These are phyloP conservation scores for Pseudovirgaria hyperparasitica DNA, from an alignment of 2,329 filamentous ascomycete genomes.

Conservation along the genomic window DNA sequence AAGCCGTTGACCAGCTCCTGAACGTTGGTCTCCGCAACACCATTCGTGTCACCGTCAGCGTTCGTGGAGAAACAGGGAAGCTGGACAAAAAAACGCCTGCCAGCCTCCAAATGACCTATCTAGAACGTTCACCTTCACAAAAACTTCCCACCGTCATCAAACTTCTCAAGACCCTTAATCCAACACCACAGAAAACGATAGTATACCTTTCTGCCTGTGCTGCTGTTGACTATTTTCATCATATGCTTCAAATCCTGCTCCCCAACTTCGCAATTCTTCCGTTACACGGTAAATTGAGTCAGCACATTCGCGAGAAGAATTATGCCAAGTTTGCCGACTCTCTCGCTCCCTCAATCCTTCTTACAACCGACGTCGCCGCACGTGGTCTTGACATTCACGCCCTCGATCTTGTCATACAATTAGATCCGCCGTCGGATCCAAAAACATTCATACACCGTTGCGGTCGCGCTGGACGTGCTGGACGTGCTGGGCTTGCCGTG, in stretches of 20 bases:
- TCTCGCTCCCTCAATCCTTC: slow-evolving; percentile 62
- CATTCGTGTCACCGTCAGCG: slow-evolving; percentile 87
- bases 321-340: slow-evolving; percentile 69
- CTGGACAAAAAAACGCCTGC: slow-evolving; percentile 80
- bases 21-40: slow-evolving; percentile 86
- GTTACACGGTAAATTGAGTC: slow-evolving; percentile 82
- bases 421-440: slow-evolving; percentile 75
- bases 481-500: slow-evolving; percentile 65
- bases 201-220: slow-evolving; percentile 90
- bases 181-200: slow-evolving; percentile 71
- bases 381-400: slow-evolving; percentile 84
- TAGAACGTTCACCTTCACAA: slow-evolving; percentile 60
- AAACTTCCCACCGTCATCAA: slow-evolving; percentile 66
- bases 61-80: slow-evolving; percentile 51
- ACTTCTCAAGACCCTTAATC: slow-evolving; percentile 56
- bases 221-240: slow-evolving; percentile 86
- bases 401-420: slow-evolving; percentile 80
- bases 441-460: slow-evolving; percentile 66
- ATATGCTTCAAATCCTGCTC: slow-evolving; percentile 62
- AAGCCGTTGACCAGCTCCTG: slow-evolving; percentile 87
- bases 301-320: slow-evolving; percentile 79
- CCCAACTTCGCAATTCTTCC: slow-evolving; percentile 61
- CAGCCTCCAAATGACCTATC: slow-evolving; percentile 82
- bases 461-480: slow-evolving; percentile 50
- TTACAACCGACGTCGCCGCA: slow-evolving; percentile 88